Evolutionary conservation across 2,329 filamentous ascomycete species (phyloP), one percentile per base, ranked within the genome.

Genomic region (Trichoderma hamatum): DNA sequence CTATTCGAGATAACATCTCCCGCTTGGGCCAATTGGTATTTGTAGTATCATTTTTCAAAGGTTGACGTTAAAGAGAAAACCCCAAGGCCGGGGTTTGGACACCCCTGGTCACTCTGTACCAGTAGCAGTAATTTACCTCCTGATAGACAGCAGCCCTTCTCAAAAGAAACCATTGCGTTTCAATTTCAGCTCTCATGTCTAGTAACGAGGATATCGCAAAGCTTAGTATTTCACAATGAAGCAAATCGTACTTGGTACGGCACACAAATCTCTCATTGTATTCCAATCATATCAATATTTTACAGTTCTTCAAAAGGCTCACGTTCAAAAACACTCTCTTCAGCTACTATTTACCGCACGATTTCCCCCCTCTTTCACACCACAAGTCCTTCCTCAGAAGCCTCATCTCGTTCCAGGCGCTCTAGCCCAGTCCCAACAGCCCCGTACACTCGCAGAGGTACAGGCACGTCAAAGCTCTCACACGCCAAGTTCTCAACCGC

Each of bases 401-500:
- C 84, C 74, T 87, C 84, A 56, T 88, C 86, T 67, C 85, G 79
- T 75, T 88, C 86, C 65, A 87, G 75, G 70, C 82, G 82, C 76
- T 88, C 87, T 69, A 89, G 76, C 9, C 86, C 86, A 64, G 82
- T 85, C 69, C 85, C 85, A 43, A 87, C 83, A 21, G 87, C 86
- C 51, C 89, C 89, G 75, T 96, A 97, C 11, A 97, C 92, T 62
- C 89, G 88, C 72, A 97, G 82, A 30, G 94, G 94, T 56, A 97
- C 93, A 39, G 89, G 88, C 56, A 97, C 92, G 79, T 97, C 94
- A 79, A 97, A 97, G 74, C 92, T 96, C 82, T 97, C 94, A 74
- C 93, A 95, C 10, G 89, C 86, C 63, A 97, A 75, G 71, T 89
- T 89, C 81, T 97, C 92, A 62, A 91, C 88, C 0, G 92, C 92